Evolutionary conservation across 345 rosid genomes (phyloP).

Genomic region (Stellera chamaejasme): DNA sequence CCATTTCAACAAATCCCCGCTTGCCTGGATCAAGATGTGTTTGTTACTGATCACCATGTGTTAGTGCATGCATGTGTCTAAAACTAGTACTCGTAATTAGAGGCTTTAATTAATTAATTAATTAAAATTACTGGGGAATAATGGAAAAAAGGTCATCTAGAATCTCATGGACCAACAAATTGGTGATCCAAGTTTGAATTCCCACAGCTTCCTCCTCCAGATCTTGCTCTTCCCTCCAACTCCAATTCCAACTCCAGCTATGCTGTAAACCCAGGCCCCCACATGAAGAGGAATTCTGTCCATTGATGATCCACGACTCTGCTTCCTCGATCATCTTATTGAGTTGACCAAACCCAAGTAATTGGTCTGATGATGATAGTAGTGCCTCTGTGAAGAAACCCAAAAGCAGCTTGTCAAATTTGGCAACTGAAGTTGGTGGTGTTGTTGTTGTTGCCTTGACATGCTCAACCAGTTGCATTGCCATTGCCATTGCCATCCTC

Average conservation of each 20-base stretch:
- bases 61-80: no score
- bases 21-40: no score
- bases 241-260: no score
- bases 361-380: slow-evolving; percentile 7
- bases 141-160: slow-evolving; percentile 12
- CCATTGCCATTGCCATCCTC: slow-evolving; percentile 42
- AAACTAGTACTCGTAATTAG: no score
- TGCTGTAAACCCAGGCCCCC: no score
- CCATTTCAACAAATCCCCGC: no score
- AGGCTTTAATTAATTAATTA: no score
- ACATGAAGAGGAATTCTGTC: no score
- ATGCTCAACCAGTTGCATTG: slow-evolving; percentile 35
- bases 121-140: no score
- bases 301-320: slow-evolving; percentile 34
- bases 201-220: slow-evolving; percentile 22
- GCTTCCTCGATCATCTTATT: slow-evolving; percentile 23
- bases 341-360: not conserved
- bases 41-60: no score
- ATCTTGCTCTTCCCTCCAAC: slow-evolving; percentile 31
- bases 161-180: slow-evolving; percentile 30
- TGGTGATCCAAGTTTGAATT: slow-evolving; percentile 22
- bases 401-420: slow-evolving; percentile 29
- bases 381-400: slow-evolving; percentile 47
- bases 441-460: slow-evolving; percentile 27
- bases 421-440: no score